Conservation (phyloP, 2,329 filamentous ascomycete species). For the Paecilomyces formosus region DNA sequence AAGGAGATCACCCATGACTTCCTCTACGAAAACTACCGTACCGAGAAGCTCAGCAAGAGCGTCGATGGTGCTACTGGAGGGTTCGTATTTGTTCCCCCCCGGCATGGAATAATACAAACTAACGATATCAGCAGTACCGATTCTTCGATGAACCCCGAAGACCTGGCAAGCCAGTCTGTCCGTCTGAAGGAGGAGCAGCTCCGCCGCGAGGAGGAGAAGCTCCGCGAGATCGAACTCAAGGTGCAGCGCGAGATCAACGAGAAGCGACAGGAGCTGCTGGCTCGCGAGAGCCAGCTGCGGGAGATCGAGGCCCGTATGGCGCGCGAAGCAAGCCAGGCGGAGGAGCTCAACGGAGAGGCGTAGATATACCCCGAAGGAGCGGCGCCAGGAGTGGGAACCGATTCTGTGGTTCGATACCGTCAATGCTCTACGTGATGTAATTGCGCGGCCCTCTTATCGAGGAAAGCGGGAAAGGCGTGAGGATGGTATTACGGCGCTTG, state of each 20-base stretch:
- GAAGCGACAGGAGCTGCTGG: slow-evolving; percentile 96
- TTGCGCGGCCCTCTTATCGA: slow-evolving; percentile 5
- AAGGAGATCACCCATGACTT: slow-evolving; percentile 99
- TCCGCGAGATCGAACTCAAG: slow-evolving; percentile 98
- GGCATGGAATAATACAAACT: slow-evolving; percentile 8
- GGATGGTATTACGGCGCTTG: slow-evolving; percentile 13
- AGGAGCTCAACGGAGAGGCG: slow-evolving; percentile 28
- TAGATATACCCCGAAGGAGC: slow-evolving; percentile 24
- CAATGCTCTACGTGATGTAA: slow-evolving; percentile 29
- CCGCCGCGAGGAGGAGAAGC: slow-evolving; percentile 98
- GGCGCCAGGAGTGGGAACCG: slow-evolving; percentile 20
- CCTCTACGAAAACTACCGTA: slow-evolving; percentile 99
- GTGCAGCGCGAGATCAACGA: slow-evolving; percentile 99
- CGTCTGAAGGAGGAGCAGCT: slow-evolving; percentile 99
- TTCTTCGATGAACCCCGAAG: slow-evolving; percentile 95
- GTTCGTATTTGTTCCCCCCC: slow-evolving; percentile 51
- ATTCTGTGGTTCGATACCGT: slow-evolving; percentile 24
- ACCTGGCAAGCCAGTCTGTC: slow-evolving; percentile 92
- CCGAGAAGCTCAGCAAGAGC: slow-evolving; percentile 99
- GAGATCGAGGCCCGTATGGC: slow-evolving; percentile 98
- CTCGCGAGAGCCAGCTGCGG: slow-evolving; percentile 94
- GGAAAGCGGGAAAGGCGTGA: slow-evolving; percentile 2
- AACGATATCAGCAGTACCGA: slow-evolving; percentile 45
- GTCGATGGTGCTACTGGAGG: slow-evolving; percentile 73
- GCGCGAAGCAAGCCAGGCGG: slow-evolving; percentile 58